phyloP scores from a whole-genome alignment of 805 yeast species.

The Myxozyma lipomycoides region DNA sequence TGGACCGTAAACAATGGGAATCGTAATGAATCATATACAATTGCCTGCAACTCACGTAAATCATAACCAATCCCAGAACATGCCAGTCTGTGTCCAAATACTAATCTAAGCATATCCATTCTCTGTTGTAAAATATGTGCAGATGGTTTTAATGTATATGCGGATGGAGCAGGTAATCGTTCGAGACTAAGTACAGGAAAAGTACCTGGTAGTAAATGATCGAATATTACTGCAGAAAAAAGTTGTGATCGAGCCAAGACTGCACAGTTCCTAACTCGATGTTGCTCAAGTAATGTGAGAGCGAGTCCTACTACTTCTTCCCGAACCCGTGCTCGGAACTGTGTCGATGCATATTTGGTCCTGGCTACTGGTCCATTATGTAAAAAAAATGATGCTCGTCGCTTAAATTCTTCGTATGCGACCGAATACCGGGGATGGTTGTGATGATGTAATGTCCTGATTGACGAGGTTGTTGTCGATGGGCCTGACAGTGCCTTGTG shows the following conservation, averaged over 20 bases:
- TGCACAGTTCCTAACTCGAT: conserved; percentile 7
- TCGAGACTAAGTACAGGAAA: conserved; percentile 15
- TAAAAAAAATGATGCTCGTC: conserved; percentile 12
- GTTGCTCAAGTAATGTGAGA: conserved; percentile 16
- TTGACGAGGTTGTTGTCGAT: not conserved
- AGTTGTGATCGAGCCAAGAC: conserved; percentile 22
- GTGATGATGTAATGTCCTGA: too few species aligned
- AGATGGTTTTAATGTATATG: conserved; percentile 20
- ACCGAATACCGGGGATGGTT: not conserved
- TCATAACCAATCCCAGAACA: conserved; percentile 10
- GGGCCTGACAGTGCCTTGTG: not conserved
- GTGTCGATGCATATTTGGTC: conserved; percentile 9
- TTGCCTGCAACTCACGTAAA: conserved; percentile 22
- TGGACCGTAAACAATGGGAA: conserved; percentile 22
- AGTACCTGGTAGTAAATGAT: conserved; percentile 24
- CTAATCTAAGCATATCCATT: conserved; percentile 23
- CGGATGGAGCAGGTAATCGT: conserved; percentile 22
- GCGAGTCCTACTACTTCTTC: conserved; percentile 20
- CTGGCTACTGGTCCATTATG: conserved; percentile 19
- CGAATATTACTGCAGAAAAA: conserved; percentile 24
- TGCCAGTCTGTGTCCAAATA: conserved; percentile 23
- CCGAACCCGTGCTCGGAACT: conserved; percentile 19
- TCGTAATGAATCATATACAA: conserved; percentile 25
- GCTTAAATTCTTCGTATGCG: conserved; percentile 15
- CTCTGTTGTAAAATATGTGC: conserved; percentile 22